Base-by-base conservation (phyloP, 768 basidiomycete genomes). In the Lyophyllum atratum region DNA sequence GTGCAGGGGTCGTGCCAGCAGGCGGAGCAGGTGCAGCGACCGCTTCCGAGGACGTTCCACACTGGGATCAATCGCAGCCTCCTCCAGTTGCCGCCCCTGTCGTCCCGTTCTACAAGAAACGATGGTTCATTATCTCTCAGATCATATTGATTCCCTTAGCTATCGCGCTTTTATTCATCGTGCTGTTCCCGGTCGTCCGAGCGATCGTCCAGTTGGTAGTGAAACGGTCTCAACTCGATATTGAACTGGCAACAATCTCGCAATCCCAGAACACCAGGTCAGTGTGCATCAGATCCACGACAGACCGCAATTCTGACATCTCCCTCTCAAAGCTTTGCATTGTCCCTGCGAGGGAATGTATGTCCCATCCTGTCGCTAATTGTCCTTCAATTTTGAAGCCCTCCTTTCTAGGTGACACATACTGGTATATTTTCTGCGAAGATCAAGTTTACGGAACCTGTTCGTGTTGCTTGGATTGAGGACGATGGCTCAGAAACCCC, bases 181-280 rank as follows among this genome's bases (percentile, higher is more conserved):
- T 89, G 11, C 69, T 90, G 22, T 90, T 83, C 68, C 88, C 88
- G 6, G 85, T 90, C 54, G 75, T 90, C 54, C 79, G 72, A 49
- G 87, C 87, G 44, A 86, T 89, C 60, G 78, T 82, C 19, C 86
- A 87, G 60, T 76, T 84, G 40, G 81, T 90, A 39, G 79, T 90
- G 15, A 83, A 87, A 55, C 74, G 76, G 34, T 71, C 81, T 31
- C 76, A 75, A 21, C 72, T 90, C 31, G 75, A 84, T 54, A 74
- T 90, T 43, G 73, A 84, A 25, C 66, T 65, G 25, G 85, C 82
- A 8, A 69, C 71, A 15, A 86, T 89, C 54, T 73, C 73, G 0
- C 72, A 70, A 17, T 82, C 87, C 5, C 65, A 74, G n/a, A 89
- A 89, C 59, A 70, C 68, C 7, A 82, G 83, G 86, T 86, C 52